Base-by-base conservation (phyloP, 1,284 basidiomycete genomes). In the Cystobasidium sp. region DNA sequence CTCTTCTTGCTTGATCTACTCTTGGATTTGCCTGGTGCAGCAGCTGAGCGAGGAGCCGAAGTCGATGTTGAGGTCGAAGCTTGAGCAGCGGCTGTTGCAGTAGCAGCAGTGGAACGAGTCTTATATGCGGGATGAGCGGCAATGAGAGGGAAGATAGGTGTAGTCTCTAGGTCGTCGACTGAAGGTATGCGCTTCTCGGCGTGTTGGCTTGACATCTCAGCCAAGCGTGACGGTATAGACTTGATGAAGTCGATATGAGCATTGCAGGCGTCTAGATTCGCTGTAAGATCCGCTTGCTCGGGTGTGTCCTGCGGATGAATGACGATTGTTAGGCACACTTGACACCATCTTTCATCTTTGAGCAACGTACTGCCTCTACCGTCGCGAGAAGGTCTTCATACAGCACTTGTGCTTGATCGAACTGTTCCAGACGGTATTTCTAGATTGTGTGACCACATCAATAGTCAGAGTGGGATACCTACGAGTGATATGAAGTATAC, bases 351-450 rank as follows among this genome's bases (percentile, higher is more conserved):
- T 7, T 47, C 51, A 18, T 7, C 47, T 18, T 43, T 51, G 7
- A 53, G 24, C 44, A 5, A 68, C 77, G 10, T 6, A 78, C 79
- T 24, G 46, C 44, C 20, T 80, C 78, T n/a, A 74, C 76, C 1
- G 78, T 75, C 1, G 74, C 58, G 18, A 76, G 59, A 24, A 80
- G 75, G 20, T 79, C 78, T 39, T 80, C 78, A 47, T 77, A 79
- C 5, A 76, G 51, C 43, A 76, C 75, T 39, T 66, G 75, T 7
- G 75, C 71, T 5, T 44, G 52, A 51, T 75, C 70, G 68, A 70
- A 79, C 14, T 77, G 62, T 43, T 78, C 78, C 18, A 77, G 63
- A 31, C 78, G 77, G 75, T 78, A 80, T 47, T 72, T 75, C 79
- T 80, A 24, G 31, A 22, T 12, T 22, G 46, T 18, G 53, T 12